A percentile compares a stretch with the other conserved stretches of the same genome.
Conservation (phyloP, 1,284 basidiomycete species). For the Malassezia obtusa region DNA sequence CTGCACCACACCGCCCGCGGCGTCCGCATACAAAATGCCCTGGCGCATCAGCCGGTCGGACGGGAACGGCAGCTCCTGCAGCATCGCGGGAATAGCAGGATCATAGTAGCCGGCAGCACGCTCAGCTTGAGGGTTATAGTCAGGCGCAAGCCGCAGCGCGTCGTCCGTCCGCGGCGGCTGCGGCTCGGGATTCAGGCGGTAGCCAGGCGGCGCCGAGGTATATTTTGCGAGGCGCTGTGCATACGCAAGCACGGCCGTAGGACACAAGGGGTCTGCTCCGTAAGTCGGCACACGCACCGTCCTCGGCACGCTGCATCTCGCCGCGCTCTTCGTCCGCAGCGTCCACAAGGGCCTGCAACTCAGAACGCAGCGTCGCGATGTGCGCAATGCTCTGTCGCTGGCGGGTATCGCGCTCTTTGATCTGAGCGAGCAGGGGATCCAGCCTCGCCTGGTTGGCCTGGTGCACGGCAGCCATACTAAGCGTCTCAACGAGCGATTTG, state of each 20-base stretch:
- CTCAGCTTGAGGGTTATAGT: conserved; percentile 30
- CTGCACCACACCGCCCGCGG: conserved; percentile 11
- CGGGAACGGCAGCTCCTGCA: conserved; percentile 36
- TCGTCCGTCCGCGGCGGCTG: neutral
- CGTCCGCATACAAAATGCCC: conserved; percentile 30
- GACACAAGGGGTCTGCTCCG: conserved; percentile 16
- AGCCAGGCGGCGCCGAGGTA: conserved; percentile 32
- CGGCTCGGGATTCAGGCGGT: conserved; percentile 12
- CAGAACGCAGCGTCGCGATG: conserved; percentile 19
- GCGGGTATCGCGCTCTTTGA: conserved; percentile 18
- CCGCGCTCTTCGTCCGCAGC: conserved; percentile 18
- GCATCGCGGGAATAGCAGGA: conserved; percentile 32
- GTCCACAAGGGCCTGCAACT: conserved; percentile 23
- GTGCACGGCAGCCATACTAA: conserved; percentile 22
- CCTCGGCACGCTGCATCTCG: conserved; percentile 22
- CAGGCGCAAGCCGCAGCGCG: conserved; percentile 15
- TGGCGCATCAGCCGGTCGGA: conserved; percentile 35
- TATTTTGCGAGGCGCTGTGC: conserved; percentile 30
- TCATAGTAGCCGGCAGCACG: conserved; percentile 33
- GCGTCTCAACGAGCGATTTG: conserved; percentile 11
- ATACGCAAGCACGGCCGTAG: conserved; percentile 22
- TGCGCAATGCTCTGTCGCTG: conserved; percentile 22
- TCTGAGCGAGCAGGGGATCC: conserved; percentile 14
- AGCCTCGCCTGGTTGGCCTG: conserved; percentile 22
- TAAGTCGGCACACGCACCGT: neutral